Base-by-base conservation (phyloP, 345 rosid species). In the Brassica incana region DNA sequence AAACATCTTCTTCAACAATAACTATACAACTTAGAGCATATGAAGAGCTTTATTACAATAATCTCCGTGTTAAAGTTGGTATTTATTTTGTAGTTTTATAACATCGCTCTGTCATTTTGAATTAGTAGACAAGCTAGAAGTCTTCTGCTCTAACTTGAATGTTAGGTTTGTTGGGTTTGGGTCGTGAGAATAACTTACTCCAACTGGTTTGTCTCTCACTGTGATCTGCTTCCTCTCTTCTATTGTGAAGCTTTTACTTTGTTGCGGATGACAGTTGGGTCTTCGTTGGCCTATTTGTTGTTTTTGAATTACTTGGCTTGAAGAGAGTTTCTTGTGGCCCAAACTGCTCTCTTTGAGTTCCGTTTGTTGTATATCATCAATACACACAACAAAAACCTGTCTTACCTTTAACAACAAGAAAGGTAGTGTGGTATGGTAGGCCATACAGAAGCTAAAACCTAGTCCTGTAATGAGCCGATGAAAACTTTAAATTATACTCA, bases 381-480 rank as follows among this genome's bases (percentile, higher is more conserved):
- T 20, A 23, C 64, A 6, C 29, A 18, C 62, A 58, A 8, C 32
- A 23, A 23, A 3, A 59, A 59, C 64, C 32, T 59, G 64, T 59
- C 6, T 59, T 56, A 56, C 61, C 61, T 56, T 56, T 12, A 25
- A 25, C 29, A 35, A 6, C 69, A 35, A 15, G 25, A 67, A 40
- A 45, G 12, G 15, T 8, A 5, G 32, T 43, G 60, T 43, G 60
- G 36, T 71, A 15, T 32, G 43, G 29, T 6, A 43, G 11, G 6
- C 14, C 63, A 30, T 12, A 32, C 29, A 54, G 6, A 72, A 75
- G 72, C 78, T n/a, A 66, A 65, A 6, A 74, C 64, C 6, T 50
- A 6, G 15, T 35, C 35, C 25, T 65, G 36, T 65, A 50, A n/a
- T 25, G 12, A 61, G 27, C 48, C 62, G 14, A 58, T 67, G 18